These are phyloP conservation scores for Trichopus zeylanicus DNA, from an alignment of 116 monocot species.

Conservation along the genomic window DNA sequence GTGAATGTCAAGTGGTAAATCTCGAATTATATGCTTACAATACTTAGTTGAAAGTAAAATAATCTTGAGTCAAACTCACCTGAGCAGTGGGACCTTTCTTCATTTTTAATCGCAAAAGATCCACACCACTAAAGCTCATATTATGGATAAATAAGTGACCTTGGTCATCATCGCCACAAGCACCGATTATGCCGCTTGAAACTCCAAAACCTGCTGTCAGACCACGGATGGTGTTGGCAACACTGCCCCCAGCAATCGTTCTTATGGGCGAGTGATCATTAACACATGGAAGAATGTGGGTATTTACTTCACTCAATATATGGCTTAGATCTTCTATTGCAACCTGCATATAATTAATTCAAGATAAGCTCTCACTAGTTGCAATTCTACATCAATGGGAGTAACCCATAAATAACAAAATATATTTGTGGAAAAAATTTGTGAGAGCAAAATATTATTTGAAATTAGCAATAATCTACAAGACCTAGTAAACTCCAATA, in stretches of 20 bases:
- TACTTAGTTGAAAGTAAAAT: neutral
- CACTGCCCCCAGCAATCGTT: slow-evolving; percentile 83
- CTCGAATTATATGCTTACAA: too few relatives aligned
- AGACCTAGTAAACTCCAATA: too few relatives aligned
- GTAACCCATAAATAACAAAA: neutral
- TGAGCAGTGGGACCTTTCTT: slow-evolving; percentile 76
- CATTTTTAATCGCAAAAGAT: slow-evolving; percentile 62
- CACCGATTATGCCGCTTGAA: slow-evolving; percentile 77
- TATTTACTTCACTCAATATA: slow-evolving; percentile 62
- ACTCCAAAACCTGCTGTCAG: slow-evolving; percentile 69
- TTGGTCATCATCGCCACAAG: slow-evolving; percentile 84
- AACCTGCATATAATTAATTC: slow-evolving; percentile 51
- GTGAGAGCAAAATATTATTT: neutral
- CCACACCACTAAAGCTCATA: slow-evolving; percentile 64
- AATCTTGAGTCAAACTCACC: slow-evolving; percentile 21
- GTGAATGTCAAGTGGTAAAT: neutral
- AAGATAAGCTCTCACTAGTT: too few relatives aligned
- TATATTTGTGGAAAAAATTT: neutral
- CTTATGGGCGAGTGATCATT: slow-evolving; percentile 40
- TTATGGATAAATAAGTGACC: slow-evolving; percentile 48
- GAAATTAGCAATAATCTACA: neutral
- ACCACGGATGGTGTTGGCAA: slow-evolving; percentile 84
- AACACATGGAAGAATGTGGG: slow-evolving; percentile 35
- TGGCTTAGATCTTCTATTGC: slow-evolving; percentile 49
- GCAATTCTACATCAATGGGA: neutral